These are phyloP conservation scores for Leishmania tarentolae DNA, from an alignment of 208 protist genomes.

Conservation along the genomic window DNA sequence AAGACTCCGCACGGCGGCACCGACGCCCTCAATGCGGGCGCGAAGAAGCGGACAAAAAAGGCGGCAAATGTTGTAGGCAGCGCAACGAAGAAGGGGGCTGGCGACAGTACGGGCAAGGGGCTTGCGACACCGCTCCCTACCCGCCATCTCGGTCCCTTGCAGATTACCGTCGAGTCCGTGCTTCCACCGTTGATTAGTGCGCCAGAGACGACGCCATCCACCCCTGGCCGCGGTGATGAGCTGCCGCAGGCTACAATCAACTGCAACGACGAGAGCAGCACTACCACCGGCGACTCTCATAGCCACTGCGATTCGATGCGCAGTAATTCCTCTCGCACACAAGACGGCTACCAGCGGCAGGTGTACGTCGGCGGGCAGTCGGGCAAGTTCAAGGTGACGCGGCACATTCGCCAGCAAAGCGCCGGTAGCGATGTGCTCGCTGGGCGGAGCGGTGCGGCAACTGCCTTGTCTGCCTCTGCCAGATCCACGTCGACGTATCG, in stretches of 20 bases:
- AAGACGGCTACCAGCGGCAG: conserved; percentile 24
- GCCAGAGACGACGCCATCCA: not conserved
- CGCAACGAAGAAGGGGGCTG: not conserved
- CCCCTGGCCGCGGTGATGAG: not conserved
- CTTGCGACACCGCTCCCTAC: not conserved
- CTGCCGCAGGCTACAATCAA: not conserved
- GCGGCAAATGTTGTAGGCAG: not conserved
- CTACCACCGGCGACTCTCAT: conserved; percentile 7
- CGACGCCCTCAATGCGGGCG: not conserved
- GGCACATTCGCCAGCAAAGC: conserved; percentile 25
- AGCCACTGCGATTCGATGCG: conserved; percentile 17
- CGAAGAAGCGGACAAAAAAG: not conserved
- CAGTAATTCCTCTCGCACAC: conserved; percentile 1
- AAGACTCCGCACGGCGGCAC: not conserved
- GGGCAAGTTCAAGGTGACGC: conserved; percentile 36
- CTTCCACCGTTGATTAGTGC: not conserved
- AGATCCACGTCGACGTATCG: not conserved
- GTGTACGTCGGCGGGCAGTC: conserved; percentile 15
- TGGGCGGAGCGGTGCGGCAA: not conserved
- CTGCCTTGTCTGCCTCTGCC: not conserved
- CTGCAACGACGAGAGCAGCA: conserved; percentile 10
- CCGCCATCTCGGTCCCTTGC: conserved; percentile 17
- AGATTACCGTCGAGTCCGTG: conserved; percentile 24
- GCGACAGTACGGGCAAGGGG: not conserved
- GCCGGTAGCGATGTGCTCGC: conserved; percentile 11